Evolutionary conservation across 1,284 basidiomycete species (phyloP), one percentile per base, ranked within the genome.

Genomic region (Inonotus obliquus): DNA sequence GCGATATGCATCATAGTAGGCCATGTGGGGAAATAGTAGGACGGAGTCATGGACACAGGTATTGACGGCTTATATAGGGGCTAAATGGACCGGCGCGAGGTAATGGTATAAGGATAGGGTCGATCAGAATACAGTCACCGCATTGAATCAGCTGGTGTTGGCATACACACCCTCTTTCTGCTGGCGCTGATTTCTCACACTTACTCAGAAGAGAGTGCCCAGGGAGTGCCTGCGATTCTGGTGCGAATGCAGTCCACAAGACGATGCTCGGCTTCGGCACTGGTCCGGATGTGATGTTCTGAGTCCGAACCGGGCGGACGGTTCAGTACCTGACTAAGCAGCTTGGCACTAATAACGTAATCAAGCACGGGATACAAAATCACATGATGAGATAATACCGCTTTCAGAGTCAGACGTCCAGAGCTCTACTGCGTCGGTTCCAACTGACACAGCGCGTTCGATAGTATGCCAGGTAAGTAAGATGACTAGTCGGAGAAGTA

Each of bases 1-100:
- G 64, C 79, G 79, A 65, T 83, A 82, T 68, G 81, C 75, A 53
- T 58, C 52, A 63, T 70, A 69, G 67, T 72, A 74, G 4, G 76
- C 72, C 69, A 74, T 72, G 9, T 25, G 51, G 17, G 51, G 17
- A 17, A 44, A 21, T 14, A 27, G 19, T 52, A 27, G 25, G 49
- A 29, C 23, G 10, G 51, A 53, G 37, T 53, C 35, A 44, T 69
- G 68, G 29, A 68, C 37, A 29, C 67, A 60, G 6, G 27, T 29
- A 21, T 14, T 44, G 37, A 19, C 7, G 41, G 56, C 47, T 58
- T 58, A 49, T 58, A 58, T 49, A 58, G 56, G 56, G 47, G 45
- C 45, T 14, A 10, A 11, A n/a, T 23, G 17, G 51, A 7, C 10
- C 21, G 32, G 32, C 32, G 32, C 51, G 41, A 19, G 25, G 17